Evolutionary conservation across 1,284 basidiomycete genomes (phyloP), one percentile per base, ranked within the genome.

Genomic region (Blastosporella zonata): DNA sequence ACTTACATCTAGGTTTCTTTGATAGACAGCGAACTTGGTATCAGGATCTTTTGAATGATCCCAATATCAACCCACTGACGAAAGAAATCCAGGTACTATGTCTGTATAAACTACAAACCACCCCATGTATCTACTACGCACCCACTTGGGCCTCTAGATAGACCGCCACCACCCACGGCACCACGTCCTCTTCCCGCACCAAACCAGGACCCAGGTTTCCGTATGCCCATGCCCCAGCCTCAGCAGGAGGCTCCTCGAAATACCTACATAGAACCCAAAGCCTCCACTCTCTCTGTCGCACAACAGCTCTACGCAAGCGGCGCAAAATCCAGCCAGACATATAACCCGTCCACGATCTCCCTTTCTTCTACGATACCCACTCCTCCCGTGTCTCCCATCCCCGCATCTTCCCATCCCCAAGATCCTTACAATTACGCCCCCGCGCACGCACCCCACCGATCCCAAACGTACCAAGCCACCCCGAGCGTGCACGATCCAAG

Each of bases 41-140:
- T 7, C 43, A 38, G n/a, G n/a, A 15, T 18, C 8, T 21, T 34
- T 31, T 29, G 29, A 22, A 35, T 22, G 18, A 0, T 28, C 22
- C 21, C 3, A 15, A 15, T 47, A 25, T n/a, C n/a, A 53, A 10
- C 12, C 13, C 22, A 17, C 3, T 12, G 21, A 12, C 18, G 1
- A 18, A 29, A 13, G 25, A 25, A 15, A 12, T 27, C 8, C 43
- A 67, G 65, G 65, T 66, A 64, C 47, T 67, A 67, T 41, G 55
- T 66, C 22, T 57, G 59, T 40, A 59, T 62, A 15, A 53, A 55
- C 47, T 40, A 50, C 25, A 42, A 47, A 27, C 56, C 62, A 20
- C 64, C 63, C 18, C 58, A 58, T 17, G 58, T 62, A 6, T 55
- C 61, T 1, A 55, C 58, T 23, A 50, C 53, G 0, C 64, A 66